These are phyloP conservation scores for Spatholobus suberectus DNA, from an alignment of 306 rosid genomes.

Conservation along the genomic window DNA sequence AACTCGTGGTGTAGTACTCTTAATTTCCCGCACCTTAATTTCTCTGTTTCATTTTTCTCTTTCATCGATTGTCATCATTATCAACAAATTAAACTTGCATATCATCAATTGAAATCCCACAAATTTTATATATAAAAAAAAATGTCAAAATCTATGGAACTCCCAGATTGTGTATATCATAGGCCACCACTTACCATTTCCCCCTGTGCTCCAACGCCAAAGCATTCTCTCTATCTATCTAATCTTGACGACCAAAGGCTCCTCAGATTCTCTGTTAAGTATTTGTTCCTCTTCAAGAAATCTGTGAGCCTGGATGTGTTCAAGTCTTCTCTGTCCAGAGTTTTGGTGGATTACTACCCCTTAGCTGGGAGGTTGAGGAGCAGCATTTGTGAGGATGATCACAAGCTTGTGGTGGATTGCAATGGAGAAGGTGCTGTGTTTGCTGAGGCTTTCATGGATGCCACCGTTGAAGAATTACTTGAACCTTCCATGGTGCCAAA, in stretches of 20 bases:
- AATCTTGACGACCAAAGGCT: conserved; percentile 88
- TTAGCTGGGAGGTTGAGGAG: conserved; percentile 74
- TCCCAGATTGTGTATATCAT: conserved; percentile 74
- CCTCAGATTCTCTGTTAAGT: conserved; percentile 81
- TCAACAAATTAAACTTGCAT: not conserved
- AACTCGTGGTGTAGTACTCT: not conserved
- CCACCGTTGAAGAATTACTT: conserved; percentile 62
- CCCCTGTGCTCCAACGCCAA: conserved; percentile 77
- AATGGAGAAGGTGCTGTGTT: conserved; percentile 84
- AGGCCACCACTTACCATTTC: conserved; percentile 45
- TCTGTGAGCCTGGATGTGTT: conserved; percentile 53
- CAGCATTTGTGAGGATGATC: conserved; percentile 45
- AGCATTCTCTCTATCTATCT: conserved; percentile 73
- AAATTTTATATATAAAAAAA: not conserved
- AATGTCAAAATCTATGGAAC: conserved; percentile 62
- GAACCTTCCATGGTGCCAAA: conserved; percentile 60
- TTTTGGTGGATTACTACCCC: conserved; percentile 83
- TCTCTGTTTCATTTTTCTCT: not conserved
- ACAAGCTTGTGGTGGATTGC: conserved; percentile 80
- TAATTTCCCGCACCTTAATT: not conserved
- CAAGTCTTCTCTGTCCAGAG: conserved; percentile 66
- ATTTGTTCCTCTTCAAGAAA: conserved; percentile 67
- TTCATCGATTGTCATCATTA: not conserved
- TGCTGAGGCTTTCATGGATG: conserved; percentile 80
- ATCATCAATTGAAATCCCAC: not conserved